Base-by-base conservation (phyloP, 352 stramenopile species). In the Phytophthora uliginosa region DNA sequence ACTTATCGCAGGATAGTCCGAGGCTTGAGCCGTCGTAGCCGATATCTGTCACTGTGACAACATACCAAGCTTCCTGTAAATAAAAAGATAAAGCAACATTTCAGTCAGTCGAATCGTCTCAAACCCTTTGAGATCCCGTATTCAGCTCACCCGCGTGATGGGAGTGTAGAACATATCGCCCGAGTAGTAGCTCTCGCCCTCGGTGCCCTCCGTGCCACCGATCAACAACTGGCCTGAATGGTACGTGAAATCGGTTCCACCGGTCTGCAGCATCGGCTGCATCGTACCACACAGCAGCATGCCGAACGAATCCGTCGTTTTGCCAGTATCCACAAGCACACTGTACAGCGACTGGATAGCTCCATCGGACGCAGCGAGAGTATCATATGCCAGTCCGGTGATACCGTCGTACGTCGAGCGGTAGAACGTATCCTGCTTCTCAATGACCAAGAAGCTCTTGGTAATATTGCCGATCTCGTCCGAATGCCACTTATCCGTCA, bases 271-370 rank as follows among this genome's bases (percentile, higher is more conserved):
- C 74, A 94, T 59, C 3, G 86, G 81, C 66, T 96, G 89, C 81
- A 95, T 89, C 55, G 90, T 86, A 9, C 89, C 89, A 59, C 89
- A 96, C 8, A 96, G 69, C 62, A 89, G 77, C 78, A 96, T 89
- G 1, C 86, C 83, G 56, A 96, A 95, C 12, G 76, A 73, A 57
- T 96, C 81, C n/a, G 64, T 56, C 18, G 77, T 85, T 10, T 70
- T 73, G 18, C 73, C 79, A 6, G 73, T 74, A 3, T 67, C 45
- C 31, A 94, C 78, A 1, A 95, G 66, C 28, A 84, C 75, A 22
- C 88, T 67, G 66, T 92, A 90, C 51, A 94, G 74, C 26, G 86
- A 89, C n/a, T 76, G 63, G 13, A 84, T 5, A 77, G 78, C 26
- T 84, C 67, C 63, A 12, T 72, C 76, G 1, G 89, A 83, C 38